A percentile compares a stretch with the other conserved stretches of the same genome.
Conservation (phyloP, 2,329 filamentous ascomycete species). For the Monilinia laxa region DNA sequence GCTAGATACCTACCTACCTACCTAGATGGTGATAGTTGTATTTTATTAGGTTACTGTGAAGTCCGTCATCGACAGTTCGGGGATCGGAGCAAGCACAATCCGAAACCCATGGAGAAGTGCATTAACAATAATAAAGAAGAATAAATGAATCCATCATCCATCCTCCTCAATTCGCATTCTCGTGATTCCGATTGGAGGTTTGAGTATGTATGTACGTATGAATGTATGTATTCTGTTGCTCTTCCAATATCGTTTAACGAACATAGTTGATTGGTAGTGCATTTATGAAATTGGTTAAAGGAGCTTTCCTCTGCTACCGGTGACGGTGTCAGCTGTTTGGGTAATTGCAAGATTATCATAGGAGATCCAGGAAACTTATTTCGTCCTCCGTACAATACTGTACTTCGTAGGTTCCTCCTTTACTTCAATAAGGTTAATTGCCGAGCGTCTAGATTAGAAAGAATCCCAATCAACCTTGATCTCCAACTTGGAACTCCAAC, state of each 20-base stretch:
- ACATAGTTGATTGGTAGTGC: no score
- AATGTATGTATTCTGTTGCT: no score
- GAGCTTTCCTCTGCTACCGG: background rate
- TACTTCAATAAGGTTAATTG: background rate
- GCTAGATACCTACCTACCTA: no score
- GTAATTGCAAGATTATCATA: no score
- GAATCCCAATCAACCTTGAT: no score
- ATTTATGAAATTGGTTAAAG: background rate
- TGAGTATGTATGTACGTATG: no score
- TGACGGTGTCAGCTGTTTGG: background rate
- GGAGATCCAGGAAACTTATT: no score
- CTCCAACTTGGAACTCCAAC: background rate
- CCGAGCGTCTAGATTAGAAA: constrained; percentile 15
- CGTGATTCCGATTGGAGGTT: background rate
- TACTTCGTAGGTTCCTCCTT: background rate
- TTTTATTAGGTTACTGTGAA: background rate
- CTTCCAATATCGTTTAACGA: no score
- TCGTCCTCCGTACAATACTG: no score
- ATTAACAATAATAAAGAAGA: background rate
- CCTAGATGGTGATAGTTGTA: no score
- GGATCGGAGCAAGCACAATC: constrained; percentile 1
- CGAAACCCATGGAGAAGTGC: background rate
- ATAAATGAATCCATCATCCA: no score
- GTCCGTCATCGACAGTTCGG: background rate
- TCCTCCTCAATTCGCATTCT: constrained; percentile 9